These are phyloP conservation scores for Monosporascus sp. DNA, from an alignment of 2,329 filamentous ascomycete genomes.

Conservation along the genomic window DNA sequence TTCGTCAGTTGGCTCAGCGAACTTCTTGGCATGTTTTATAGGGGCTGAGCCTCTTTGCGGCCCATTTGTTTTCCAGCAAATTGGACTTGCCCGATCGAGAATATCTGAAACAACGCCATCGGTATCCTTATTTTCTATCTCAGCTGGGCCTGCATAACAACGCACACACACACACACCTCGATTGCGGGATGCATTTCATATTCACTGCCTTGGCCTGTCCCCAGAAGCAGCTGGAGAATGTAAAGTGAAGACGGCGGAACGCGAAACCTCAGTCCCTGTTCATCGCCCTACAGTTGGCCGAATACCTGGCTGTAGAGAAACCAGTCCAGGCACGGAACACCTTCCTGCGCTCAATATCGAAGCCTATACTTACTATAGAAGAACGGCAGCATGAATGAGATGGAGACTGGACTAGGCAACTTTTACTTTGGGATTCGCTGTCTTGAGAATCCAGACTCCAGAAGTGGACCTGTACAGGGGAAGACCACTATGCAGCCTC, in stretches of 20 bases:
- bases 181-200: too few species aligned
- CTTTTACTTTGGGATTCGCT: neutral
- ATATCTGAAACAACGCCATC: conserved; percentile 8
- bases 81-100: conserved; percentile 9
- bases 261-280: neutral
- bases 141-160: too few species aligned
- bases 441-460: neutral
- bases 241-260: neutral
- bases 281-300: neutral
- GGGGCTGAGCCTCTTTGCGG: conserved; percentile 1
- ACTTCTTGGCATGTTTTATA: neutral
- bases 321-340: too few species aligned
- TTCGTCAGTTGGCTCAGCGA: neutral
- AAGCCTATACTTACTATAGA: too few species aligned
- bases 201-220: too few species aligned
- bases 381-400: too few species aligned
- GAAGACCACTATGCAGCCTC: neutral
- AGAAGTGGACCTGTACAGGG: neutral
- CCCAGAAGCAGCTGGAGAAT: too few species aligned
- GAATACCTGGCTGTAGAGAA: neutral
- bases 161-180: too few species aligned
- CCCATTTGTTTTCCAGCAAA: conserved; percentile 1
- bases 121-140: neutral
- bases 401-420: too few species aligned
- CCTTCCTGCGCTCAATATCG: too few species aligned